These are phyloP conservation scores for Trichoderma reesei DNA, from an alignment of 495 filamentous ascomycete genomes.

Conservation along the genomic window DNA sequence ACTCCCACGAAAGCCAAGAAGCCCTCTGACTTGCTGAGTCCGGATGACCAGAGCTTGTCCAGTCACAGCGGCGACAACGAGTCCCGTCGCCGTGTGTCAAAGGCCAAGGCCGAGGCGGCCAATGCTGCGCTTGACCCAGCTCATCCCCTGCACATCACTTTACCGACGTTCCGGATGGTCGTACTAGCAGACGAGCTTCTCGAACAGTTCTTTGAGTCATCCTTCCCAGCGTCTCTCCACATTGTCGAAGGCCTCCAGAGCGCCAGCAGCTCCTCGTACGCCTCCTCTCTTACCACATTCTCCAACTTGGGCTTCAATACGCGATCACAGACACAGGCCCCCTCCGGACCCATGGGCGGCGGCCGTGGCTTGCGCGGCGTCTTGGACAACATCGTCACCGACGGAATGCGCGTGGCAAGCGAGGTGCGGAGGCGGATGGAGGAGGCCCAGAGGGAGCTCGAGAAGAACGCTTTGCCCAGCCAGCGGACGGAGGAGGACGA, in stretches of 20 bases:
- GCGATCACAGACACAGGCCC: constrained; percentile 28
- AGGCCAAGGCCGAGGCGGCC: constrained; percentile 51
- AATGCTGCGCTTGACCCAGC: constrained; percentile 87
- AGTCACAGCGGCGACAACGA: constrained; percentile 14
- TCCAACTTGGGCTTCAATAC: constrained; percentile 52
- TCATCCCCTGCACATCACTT: constrained; percentile 87
- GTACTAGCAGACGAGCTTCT: constrained; percentile 91
- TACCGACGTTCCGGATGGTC: constrained; percentile 98
- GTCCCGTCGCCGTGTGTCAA: constrained; percentile 34
- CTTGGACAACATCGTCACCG: constrained; percentile 90
- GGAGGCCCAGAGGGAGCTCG: constrained; percentile 77
- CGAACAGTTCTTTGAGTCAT: constrained; percentile 89
- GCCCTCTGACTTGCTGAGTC: constrained; percentile 15
- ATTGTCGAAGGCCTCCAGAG: constrained; percentile 37
- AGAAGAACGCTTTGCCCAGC: constrained; percentile 57
- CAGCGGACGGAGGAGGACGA: constrained; percentile 67
- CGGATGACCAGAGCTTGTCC: constrained; percentile 9
- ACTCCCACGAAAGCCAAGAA: constrained; percentile 28
- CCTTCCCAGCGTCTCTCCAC: constrained; percentile 57
- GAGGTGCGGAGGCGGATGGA: constrained; percentile 90
- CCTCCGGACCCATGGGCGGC: constrained; percentile 45
- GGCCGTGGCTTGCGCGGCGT: constrained; percentile 81
- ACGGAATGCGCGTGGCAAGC: constrained; percentile 88
- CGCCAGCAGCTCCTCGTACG: constrained; percentile 14
- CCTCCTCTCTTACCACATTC: constrained; percentile 68